phyloP scores from a whole-genome alignment of 78 protist species.

The Dictyostelium brefeldianum region DNA sequence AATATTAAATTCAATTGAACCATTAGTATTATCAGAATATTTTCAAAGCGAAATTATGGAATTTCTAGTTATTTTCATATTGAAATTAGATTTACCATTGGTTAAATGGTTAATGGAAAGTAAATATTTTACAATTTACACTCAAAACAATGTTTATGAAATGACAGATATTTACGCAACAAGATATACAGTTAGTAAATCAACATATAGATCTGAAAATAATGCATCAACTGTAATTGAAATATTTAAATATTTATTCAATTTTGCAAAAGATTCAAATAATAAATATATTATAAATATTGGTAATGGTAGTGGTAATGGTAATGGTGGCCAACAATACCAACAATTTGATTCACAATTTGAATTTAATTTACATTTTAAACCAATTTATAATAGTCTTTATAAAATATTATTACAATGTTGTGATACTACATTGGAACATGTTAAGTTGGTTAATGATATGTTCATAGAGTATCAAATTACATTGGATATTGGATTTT shows the following conservation, averaged over 20 bases:
- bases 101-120: constrained; percentile 6
- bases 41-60: not conserved
- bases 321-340: too few species aligned
- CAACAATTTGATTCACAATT: too few species aligned
- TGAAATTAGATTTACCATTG: constrained; percentile 7
- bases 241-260: not conserved
- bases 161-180: not conserved
- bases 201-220: not conserved
- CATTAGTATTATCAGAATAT: not conserved
- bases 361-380: not conserved
- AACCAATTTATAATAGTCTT: constrained; percentile 1
- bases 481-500: not conserved
- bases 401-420: not conserved
- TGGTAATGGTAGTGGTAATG: not conserved
- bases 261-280: not conserved
- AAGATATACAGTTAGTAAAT: not conserved
- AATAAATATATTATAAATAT: not conserved
- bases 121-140: not conserved
- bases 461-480: not conserved
- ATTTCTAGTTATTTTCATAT: not conserved
- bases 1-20: not conserved
- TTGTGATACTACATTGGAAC: not conserved
- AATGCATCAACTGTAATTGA: not conserved
- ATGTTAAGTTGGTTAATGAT: not conserved
- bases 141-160: not conserved